Evolutionary conservation across 2,329 filamentous ascomycete genomes (phyloP).

Genomic region (Cercospora sp.): DNA sequence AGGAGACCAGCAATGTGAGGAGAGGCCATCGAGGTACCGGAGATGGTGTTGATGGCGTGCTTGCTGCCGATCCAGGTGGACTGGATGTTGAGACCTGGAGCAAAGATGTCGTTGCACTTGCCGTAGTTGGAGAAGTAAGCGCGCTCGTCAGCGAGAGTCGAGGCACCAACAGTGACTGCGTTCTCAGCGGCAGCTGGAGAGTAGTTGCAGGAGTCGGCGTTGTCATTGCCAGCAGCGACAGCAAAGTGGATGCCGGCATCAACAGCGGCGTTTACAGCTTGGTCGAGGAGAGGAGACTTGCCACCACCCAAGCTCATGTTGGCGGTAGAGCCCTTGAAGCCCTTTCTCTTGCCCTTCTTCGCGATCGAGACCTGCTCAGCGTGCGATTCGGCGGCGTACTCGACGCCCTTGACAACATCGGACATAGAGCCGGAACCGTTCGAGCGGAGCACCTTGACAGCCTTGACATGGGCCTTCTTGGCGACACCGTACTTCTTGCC

Average conservation of each 20-base stretch:
- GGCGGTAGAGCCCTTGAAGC: slow-evolving; percentile 97
- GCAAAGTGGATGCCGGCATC: slow-evolving; percentile 93
- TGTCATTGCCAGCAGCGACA: slow-evolving; percentile 97
- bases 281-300: slow-evolving; percentile 89
- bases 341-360: slow-evolving; percentile 86
- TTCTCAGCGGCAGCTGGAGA: slow-evolving; percentile 90
- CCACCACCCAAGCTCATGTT: slow-evolving; percentile 99
- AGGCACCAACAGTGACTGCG: slow-evolving; percentile 94
- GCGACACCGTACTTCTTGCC: slow-evolving; percentile 99
- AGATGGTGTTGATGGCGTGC: slow-evolving; percentile 97
- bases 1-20: slow-evolving; percentile 95
- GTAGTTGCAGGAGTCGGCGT: slow-evolving; percentile 97
- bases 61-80: slow-evolving; percentile 99
- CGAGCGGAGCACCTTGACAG: slow-evolving; percentile 96
- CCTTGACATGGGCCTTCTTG: slow-evolving; percentile 96
- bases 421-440: slow-evolving; percentile 99
- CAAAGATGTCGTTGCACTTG: slow-evolving; percentile 99
- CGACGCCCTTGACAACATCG: slow-evolving; percentile 96
- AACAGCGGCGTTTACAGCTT: slow-evolving; percentile 91
- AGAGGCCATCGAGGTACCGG: slow-evolving; percentile 98
- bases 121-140: slow-evolving; percentile 99
- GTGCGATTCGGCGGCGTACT: slow-evolving; percentile 85
- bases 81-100: slow-evolving; percentile 83
- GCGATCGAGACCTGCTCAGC: slow-evolving; percentile 71
- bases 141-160: slow-evolving; percentile 88